Conservation (phyloP, 1,284 basidiomycete species). For the Ganoderma sp. region DNA sequence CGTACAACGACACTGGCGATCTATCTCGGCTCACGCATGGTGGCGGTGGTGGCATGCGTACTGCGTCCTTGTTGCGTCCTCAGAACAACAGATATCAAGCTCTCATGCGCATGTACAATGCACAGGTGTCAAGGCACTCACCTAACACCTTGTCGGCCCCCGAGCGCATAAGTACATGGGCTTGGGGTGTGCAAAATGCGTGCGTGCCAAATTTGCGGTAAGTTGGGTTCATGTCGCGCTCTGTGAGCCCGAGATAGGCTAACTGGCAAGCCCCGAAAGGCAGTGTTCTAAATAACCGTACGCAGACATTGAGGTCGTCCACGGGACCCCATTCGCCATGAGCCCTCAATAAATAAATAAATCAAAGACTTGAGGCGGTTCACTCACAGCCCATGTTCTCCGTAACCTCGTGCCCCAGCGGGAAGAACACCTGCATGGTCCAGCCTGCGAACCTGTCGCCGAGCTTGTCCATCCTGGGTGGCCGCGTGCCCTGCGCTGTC, state of each 20-base stretch:
- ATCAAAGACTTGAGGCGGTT: no score
- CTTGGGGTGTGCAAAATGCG: not conserved
- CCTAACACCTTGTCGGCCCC: not conserved
- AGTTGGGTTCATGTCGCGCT: not conserved
- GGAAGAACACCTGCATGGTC: constrained; percentile 20
- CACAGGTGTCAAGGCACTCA: not conserved
- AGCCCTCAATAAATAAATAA: not conserved
- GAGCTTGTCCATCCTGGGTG: constrained; percentile 16
- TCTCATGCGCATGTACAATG: not conserved
- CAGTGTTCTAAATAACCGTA: not conserved
- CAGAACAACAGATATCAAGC: not conserved
- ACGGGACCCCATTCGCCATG: not conserved
- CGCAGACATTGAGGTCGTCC: constrained; percentile 12
- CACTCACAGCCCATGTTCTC: constrained; percentile 17
- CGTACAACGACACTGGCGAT: not conserved
- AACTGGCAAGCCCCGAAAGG: not conserved
- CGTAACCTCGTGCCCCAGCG: constrained; percentile 13
- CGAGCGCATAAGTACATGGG: not conserved
- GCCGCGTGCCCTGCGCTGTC: constrained; percentile 19
- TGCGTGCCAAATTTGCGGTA: no score
- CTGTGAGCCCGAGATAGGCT: not conserved
- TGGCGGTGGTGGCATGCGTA: not conserved
- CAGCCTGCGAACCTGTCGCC: constrained; percentile 5
- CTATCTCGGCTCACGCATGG: not conserved
- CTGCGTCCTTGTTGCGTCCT: no score